Percentiles rank a stretch among this genome's conserved stretches.
These are phyloP conservation scores for Aspergillus aculeatinus DNA, from an alignment of 2,329 filamentous ascomycete species.

Conservation along the genomic window DNA sequence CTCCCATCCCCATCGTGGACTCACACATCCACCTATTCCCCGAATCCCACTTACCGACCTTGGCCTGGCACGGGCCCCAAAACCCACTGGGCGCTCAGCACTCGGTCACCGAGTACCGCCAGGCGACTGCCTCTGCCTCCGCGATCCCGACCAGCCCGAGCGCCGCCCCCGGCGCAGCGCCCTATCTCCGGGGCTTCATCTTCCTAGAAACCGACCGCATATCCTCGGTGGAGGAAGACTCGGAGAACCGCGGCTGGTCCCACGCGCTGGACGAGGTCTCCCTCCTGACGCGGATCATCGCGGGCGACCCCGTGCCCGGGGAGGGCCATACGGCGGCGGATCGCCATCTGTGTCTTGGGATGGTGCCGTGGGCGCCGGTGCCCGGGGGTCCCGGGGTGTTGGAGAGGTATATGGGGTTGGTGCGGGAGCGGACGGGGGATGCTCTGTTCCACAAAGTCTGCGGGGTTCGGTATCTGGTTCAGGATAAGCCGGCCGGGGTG, in stretches of 20 bases:
- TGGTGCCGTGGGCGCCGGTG: conserved; percentile 85
- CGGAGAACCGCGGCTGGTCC: conserved; percentile 55
- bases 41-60: conserved; percentile 60
- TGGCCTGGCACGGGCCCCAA: conserved; percentile 67
- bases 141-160: conserved; percentile 29
- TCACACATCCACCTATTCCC: conserved; percentile 91
- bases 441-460: conserved; percentile 65
- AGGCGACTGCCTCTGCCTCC: conserved; percentile 42
- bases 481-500: conserved; percentile 68
- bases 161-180: conserved; percentile 24
- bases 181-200: conserved; percentile 67
- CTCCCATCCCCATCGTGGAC: conserved; percentile 66
- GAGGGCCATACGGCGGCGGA: conserved; percentile 59
- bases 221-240: conserved; percentile 53
- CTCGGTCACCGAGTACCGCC: conserved; percentile 64
- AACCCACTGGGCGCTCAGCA: conserved; percentile 63
- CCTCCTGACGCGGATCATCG: conserved; percentile 65
- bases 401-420: conserved; percentile 63
- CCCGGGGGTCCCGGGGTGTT: conserved; percentile 62
- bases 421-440: conserved; percentile 54
- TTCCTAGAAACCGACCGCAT: conserved; percentile 81
- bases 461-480: conserved; percentile 80
- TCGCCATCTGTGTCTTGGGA: conserved; percentile 61
- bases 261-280: conserved; percentile 70
- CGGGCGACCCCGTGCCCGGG: conserved; percentile 56